Evolutionary conservation across 495 filamentous ascomycete genomes (phyloP).

Genomic region (Hamigera avellanea): DNA sequence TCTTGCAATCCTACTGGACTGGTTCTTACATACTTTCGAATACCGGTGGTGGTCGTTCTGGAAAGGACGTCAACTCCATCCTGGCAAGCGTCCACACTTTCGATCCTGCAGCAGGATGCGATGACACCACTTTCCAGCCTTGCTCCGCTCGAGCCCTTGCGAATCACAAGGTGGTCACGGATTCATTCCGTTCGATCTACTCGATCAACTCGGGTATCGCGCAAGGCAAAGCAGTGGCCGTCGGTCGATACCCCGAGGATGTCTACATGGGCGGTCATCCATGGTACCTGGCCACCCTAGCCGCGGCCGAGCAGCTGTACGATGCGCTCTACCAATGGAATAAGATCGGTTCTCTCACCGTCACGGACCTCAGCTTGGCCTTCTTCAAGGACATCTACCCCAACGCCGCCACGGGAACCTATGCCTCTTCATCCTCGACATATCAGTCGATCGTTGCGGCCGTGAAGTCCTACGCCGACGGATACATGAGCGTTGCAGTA

Average conservation of each 20-base stretch:
- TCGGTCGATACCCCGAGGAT: slow-evolving; percentile 56
- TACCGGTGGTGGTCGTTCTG: slow-evolving; percentile 30
- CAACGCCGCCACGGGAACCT: slow-evolving; percentile 37
- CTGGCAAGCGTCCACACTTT: slow-evolving; percentile 48
- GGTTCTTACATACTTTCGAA: slow-evolving; percentile 44
- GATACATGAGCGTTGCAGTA: slow-evolving; percentile 36
- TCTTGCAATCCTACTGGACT: slow-evolving; percentile 49
- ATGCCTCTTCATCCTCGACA: slow-evolving; percentile 26
- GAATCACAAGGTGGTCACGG: slow-evolving; percentile 36
- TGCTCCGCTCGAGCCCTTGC: slow-evolving; percentile 34
- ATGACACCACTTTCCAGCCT: slow-evolving; percentile 35
- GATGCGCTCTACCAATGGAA: slow-evolving; percentile 49
- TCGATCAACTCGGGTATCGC: slow-evolving; percentile 20
- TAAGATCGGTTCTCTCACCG: slow-evolving; percentile 34
- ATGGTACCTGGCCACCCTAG: slow-evolving; percentile 49
- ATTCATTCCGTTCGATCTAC: slow-evolving; percentile 37
- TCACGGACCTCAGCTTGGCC: slow-evolving; percentile 39
- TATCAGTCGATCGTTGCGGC: slow-evolving; percentile 37
- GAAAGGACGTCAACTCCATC: slow-evolving; percentile 47
- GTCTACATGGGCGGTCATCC: slow-evolving; percentile 51
- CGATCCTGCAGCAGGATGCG: slow-evolving; percentile 36
- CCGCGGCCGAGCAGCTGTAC: slow-evolving; percentile 52
- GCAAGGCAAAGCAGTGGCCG: slow-evolving; percentile 34
- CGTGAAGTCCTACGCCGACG: slow-evolving; percentile 45
- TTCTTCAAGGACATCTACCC: slow-evolving; percentile 47